Percentiles rank a stretch among this genome's conserved stretches.
phyloP scores from a whole-genome alignment of 2,329 filamentous ascomycete genomes.

The Nemania sp. region DNA sequence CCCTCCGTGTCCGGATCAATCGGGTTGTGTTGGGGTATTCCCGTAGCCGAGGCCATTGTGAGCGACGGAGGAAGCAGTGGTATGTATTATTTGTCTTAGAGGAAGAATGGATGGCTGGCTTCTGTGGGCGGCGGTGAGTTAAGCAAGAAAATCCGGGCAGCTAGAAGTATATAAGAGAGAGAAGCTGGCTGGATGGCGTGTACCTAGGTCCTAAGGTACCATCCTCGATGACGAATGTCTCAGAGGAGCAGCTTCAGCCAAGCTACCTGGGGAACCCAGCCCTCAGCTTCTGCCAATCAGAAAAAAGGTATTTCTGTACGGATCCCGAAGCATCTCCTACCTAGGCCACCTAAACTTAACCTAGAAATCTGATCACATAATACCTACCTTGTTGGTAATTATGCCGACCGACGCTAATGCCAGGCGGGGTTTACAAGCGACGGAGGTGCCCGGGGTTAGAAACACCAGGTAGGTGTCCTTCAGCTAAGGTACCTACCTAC shows the following conservation, averaged over 20 bases:
- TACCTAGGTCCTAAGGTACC: not conserved
- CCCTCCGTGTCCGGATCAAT: constrained; percentile 44
- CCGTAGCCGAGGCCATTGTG: constrained; percentile 70
- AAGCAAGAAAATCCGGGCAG: not conserved
- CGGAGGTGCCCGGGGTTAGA: constrained; percentile 3
- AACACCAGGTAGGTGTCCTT: no score
- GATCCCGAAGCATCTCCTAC: not conserved
- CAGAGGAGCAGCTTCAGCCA: constrained; percentile 3
- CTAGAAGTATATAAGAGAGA: not conserved
- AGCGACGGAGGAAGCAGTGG: constrained; percentile 24
- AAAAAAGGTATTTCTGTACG: constrained; percentile 7
- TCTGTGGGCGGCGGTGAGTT: not conserved
- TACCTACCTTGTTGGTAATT: not conserved
- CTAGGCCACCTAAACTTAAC: no score
- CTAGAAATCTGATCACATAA: not conserved
- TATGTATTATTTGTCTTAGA: not conserved
- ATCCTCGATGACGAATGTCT: constrained; percentile 34
- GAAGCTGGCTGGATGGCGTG: not conserved
- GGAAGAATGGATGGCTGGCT: not conserved
- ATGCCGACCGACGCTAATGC: not conserved
- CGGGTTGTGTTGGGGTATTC: constrained; percentile 59
- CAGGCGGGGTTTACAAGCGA: constrained; percentile 10
- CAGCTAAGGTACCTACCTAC: not conserved
- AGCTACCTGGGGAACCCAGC: no score
- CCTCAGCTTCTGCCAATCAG: constrained; percentile 22